These are phyloP conservation scores for Cladosporium sp. DNA, from an alignment of 2,329 filamentous ascomycete genomes.

Conservation along the genomic window DNA sequence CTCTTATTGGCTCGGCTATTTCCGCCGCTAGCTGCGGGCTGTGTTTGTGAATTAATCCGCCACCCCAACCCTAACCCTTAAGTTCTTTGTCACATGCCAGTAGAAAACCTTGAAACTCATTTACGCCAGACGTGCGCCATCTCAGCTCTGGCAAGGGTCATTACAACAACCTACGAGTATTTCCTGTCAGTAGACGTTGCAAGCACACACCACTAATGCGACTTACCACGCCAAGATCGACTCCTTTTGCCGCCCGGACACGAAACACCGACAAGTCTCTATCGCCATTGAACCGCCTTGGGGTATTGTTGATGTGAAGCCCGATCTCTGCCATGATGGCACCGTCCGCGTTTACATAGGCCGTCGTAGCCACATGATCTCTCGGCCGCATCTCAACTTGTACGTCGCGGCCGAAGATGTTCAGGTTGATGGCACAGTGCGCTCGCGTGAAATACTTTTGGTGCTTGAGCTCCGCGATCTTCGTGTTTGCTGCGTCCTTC, in stretches of 20 bases:
- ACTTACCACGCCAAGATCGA: background rate
- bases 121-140: background rate
- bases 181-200: background rate
- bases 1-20: too few species aligned
- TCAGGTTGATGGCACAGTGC: background rate
- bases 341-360: background rate
- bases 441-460: background rate
- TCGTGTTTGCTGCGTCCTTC: background rate
- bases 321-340: background rate
- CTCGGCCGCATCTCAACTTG: background rate
- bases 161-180: background rate
- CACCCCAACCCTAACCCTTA: too few species aligned
- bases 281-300: background rate
- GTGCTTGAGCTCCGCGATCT: background rate
- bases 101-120: background rate
- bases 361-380: background rate
- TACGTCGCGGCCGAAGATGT: background rate
- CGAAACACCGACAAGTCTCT: background rate
- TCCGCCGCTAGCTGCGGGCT: too few species aligned
- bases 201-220: background rate
- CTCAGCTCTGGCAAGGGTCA: background rate
- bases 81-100: too few species aligned
- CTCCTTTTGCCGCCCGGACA: background rate
- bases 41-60: too few species aligned
- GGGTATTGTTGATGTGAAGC: background rate